A percentile compares a stretch with the other conserved stretches of the same genome.
These are phyloP conservation scores for Lachnellula hyalina DNA, from an alignment of 2,329 filamentous ascomycete genomes.

Conservation along the genomic window DNA sequence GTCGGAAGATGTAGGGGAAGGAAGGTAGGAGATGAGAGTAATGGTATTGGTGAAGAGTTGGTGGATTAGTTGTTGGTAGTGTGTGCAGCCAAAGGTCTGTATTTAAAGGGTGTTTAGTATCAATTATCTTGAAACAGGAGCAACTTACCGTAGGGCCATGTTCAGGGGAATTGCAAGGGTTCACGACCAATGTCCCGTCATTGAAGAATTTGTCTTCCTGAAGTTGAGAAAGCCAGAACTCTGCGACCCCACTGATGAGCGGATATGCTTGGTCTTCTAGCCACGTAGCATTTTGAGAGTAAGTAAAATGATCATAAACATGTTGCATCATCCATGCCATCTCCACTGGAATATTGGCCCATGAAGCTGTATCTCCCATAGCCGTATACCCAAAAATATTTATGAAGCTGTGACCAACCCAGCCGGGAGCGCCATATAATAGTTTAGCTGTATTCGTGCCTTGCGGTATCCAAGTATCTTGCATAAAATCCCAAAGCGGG, in stretches of 20 bases:
- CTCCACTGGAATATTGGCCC: slow-evolving; percentile 39
- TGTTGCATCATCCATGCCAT: slow-evolving; percentile 57
- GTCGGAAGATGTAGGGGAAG: neutral
- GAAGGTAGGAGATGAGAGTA: neutral
- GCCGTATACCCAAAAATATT: slow-evolving; percentile 55
- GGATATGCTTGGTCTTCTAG: slow-evolving; percentile 45
- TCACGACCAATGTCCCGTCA: slow-evolving; percentile 49
- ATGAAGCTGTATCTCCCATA: slow-evolving; percentile 41
- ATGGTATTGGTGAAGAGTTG: slow-evolving; percentile 20
- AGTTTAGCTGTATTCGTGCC: slow-evolving; percentile 47
- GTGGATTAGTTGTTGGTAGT: slow-evolving; percentile 48
- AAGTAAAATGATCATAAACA: slow-evolving; percentile 52
- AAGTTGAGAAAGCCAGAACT: slow-evolving; percentile 53
- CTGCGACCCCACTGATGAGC: slow-evolving; percentile 45
- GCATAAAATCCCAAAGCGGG: slow-evolving; percentile 48
- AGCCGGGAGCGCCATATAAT: slow-evolving; percentile 50
- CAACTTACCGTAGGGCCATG: slow-evolving; percentile 39
- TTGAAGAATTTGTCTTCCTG: slow-evolving; percentile 44
- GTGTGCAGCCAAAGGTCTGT: slow-evolving; percentile 46
- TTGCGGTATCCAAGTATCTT: slow-evolving; percentile 47
- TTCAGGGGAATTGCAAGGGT: slow-evolving; percentile 55
- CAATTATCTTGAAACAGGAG: neutral
- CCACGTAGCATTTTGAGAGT: slow-evolving; percentile 44
- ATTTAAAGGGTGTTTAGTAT: too few relatives aligned
- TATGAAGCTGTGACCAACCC: slow-evolving; percentile 51